Conservation (phyloP, 2,329 filamentous ascomycete species). For the Colletotrichum sp. region DNA sequence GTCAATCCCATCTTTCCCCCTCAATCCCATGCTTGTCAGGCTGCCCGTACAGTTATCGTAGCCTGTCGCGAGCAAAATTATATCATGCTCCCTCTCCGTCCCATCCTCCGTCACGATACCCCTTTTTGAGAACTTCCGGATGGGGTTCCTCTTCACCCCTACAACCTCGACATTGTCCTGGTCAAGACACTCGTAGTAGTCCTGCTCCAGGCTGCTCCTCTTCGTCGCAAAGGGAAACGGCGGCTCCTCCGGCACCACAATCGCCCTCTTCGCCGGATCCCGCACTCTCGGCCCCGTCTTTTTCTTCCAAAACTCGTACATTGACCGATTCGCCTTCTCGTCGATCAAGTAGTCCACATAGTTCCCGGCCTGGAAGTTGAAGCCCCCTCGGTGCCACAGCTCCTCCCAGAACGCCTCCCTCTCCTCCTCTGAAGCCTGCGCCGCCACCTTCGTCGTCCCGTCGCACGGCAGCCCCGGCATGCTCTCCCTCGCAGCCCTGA, state of each 20-base stretch:
- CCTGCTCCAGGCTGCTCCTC: slow-evolving; percentile 48
- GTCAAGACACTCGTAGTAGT: slow-evolving; percentile 56
- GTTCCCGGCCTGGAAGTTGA: slow-evolving; percentile 47
- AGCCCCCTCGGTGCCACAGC: slow-evolving; percentile 51
- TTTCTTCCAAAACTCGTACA: slow-evolving; percentile 54
- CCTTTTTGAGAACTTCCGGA: slow-evolving; percentile 40
- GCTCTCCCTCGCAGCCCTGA: slow-evolving; percentile 45
- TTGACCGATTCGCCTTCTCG: slow-evolving; percentile 44
- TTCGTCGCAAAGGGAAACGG: slow-evolving; percentile 53
- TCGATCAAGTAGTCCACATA: slow-evolving; percentile 52
- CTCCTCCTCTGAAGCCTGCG: slow-evolving; percentile 44
- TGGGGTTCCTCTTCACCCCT: slow-evolving; percentile 45
- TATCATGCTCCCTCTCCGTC: slow-evolving; percentile 38
- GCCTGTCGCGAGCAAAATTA: slow-evolving; percentile 37
- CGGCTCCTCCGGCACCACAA: slow-evolving; percentile 50
- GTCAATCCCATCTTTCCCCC: slow-evolving; percentile 28
- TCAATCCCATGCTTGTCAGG: slow-evolving; percentile 33
- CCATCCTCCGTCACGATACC: slow-evolving; percentile 46
- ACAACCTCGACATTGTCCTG: slow-evolving; percentile 49
- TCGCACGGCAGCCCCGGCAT: slow-evolving; percentile 60
- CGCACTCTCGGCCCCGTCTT: slow-evolving; percentile 49
- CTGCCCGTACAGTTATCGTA: slow-evolving; percentile 39
- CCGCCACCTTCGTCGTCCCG: slow-evolving; percentile 45
- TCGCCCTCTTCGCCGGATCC: slow-evolving; percentile 46
- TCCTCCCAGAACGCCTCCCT: slow-evolving; percentile 47